These are phyloP conservation scores for Lactifluus hygrophoroides DNA, from an alignment of 768 basidiomycete species.

Conservation along the genomic window DNA sequence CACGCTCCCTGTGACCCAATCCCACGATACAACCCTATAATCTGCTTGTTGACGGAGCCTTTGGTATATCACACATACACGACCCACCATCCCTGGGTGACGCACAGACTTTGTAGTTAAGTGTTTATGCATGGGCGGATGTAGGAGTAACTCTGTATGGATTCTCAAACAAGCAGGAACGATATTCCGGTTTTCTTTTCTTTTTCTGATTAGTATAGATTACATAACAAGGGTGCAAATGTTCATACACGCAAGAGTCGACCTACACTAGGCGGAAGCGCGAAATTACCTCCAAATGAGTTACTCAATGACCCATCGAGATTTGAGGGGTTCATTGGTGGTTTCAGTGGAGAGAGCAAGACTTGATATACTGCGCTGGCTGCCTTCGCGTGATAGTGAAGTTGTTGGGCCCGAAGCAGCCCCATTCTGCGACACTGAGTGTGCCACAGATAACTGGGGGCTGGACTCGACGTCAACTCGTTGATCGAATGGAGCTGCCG, in stretches of 20 bases:
- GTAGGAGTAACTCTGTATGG: neutral
- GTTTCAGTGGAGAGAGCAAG: conserved; percentile 27
- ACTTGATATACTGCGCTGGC: conserved; percentile 35
- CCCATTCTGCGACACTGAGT: neutral
- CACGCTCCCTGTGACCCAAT: neutral
- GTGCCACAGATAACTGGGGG: neutral
- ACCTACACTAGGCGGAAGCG: neutral
- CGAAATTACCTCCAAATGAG: neutral
- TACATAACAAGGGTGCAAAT: neutral
- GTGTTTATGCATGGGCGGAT: neutral
- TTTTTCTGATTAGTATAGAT: neutral
- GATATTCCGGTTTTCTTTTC: neutral
- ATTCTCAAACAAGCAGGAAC: neutral
- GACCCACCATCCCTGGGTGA: neutral
- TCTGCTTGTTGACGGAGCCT: neutral
- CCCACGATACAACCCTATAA: neutral
- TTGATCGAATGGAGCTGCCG: conserved; percentile 24
- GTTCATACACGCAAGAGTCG: neutral
- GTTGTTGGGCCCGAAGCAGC: neutral
- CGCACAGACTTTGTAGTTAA: neutral
- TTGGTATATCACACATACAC: neutral
- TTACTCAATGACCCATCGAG: conserved; percentile 55
- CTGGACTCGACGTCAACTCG: conserved; percentile 2
- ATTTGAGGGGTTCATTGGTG: conserved; percentile 15
- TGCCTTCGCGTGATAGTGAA: conserved; percentile 30